Base-by-base conservation (phyloP, 1,139 yeast genomes). In the Zygosaccharomyces pseudobailii region DNA sequence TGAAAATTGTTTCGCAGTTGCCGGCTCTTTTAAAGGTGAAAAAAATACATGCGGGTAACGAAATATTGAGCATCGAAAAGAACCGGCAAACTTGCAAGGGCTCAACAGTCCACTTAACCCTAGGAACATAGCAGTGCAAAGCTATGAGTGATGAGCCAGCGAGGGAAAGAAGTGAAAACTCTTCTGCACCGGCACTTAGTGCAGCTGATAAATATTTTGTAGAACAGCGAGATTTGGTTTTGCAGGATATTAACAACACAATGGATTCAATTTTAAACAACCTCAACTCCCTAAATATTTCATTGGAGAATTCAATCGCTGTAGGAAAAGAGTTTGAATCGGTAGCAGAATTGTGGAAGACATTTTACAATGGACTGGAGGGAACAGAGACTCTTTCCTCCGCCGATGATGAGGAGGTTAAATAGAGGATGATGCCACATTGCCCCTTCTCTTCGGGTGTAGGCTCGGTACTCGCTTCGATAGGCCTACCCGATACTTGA, bases 281-380 rank as follows among this genome's bases (percentile, higher is more conserved):
- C 51, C 59, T 78, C 43, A 76, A 75, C 55, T 70, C 76, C 36
- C 61, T 78, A 42, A 78, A 78, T 55, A 68, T 79, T 40, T 73
- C 80, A 0, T 58, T 78, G 38, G 79, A 76, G 50, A 75, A 73
- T 23, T 71, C 76, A 2, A 69, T 75, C 17, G 77, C 78, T 2
- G 79, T 78, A 5, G 82, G 82, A 2, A 73, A 73, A 53, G 82
- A 77, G 52, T 78, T 78, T 50, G 79, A 77, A 45, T 68, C 71
- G 28, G 78, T 77, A 10, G 69, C 80, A 1, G 65, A 65, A 21
- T 62, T 78, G 28, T 78, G 83, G 83, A 67, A 70, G 40, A 70
- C 68, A 33, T 76, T 77, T 53, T 76, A 78, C 52, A 72, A 72
- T 49, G 75, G 75, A 0, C 39, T 68, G 13, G 60, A 56, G 19